Evolutionary conservation across 768 basidiomycete species (phyloP).

Genomic region (Boletus patriciae): DNA sequence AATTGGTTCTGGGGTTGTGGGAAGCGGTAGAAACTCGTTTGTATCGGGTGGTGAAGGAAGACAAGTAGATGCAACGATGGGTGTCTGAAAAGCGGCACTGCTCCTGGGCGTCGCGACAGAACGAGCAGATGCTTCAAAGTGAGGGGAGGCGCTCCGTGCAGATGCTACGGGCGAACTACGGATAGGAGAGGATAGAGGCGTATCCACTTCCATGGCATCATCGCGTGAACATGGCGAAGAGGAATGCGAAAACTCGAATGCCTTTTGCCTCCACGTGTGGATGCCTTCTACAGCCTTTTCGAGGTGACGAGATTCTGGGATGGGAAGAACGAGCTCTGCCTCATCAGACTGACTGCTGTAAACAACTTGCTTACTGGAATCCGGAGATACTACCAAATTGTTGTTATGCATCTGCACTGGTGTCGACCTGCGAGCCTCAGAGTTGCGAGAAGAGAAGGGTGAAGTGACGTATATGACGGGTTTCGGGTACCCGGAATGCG

Average conservation of each 20-base stretch:
- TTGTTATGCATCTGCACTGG: conserved; percentile 1
- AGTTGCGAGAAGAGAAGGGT: conserved; percentile 35
- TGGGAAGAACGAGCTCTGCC: conserved; percentile 46
- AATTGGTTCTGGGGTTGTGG: conserved; percentile 34
- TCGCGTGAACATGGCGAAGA: not conserved
- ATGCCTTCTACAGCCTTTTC: conserved; percentile 39
- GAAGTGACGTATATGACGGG: conserved; percentile 12
- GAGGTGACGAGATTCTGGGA: conserved; percentile 25
- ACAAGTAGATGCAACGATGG: conserved; percentile 9
- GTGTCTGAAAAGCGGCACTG: conserved; percentile 10
- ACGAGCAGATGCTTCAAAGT: conserved; percentile 9
- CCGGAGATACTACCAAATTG: conserved; percentile 12
- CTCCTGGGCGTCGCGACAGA: conserved; percentile 4
- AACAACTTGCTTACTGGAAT: conserved; percentile 38
- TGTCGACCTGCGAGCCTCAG: conserved; percentile 22
- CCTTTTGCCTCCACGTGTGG: conserved; percentile 43
- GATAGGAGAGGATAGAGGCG: conserved; percentile 12
- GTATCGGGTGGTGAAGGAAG: conserved; percentile 29
- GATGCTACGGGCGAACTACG: conserved; percentile 9
- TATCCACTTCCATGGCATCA: conserved; percentile 21
- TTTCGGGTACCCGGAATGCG: conserved; percentile 3
- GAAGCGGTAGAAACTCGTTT: conserved; percentile 20
- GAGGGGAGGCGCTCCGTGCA: not conserved
- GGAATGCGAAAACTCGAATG: conserved; percentile 21
- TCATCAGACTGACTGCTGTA: conserved; percentile 72